Evolutionary conservation across 2,329 filamentous ascomycete genomes (phyloP).

Genomic region (Pseudogymnoascus sp.): DNA sequence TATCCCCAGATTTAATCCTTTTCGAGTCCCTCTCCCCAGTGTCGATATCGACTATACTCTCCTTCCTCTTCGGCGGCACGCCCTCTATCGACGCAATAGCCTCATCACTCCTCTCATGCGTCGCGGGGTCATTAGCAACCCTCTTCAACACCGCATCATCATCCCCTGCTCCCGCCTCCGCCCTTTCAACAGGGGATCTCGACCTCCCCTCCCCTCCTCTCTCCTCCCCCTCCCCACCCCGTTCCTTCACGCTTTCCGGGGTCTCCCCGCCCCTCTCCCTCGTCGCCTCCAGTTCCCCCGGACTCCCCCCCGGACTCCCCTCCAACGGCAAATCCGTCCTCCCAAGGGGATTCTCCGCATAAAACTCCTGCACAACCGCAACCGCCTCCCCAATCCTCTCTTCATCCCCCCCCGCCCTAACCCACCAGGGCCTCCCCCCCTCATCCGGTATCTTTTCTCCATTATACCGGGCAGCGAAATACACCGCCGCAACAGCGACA

Average conservation of each 20-base stretch:
- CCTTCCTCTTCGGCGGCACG: background rate
- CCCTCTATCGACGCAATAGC: conserved; percentile 10
- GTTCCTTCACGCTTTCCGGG: conserved; percentile 13
- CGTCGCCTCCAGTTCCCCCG: conserved; percentile 23
- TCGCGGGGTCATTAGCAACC: conserved; percentile 23
- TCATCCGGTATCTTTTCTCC: conserved; percentile 63
- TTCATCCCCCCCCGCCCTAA: conserved; percentile 62
- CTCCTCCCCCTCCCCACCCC: background rate
- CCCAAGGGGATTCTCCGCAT: conserved; percentile 53
- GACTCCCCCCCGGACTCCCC: conserved; percentile 16
- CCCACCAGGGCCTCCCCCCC: conserved; percentile 80
- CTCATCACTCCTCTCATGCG: conserved; percentile 15
- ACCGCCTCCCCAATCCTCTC: conserved; percentile 64
- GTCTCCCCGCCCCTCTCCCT: conserved; percentile 11
- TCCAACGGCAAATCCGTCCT: conserved; percentile 27
- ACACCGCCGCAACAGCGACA: conserved; percentile 78
- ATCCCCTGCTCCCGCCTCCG: background rate
- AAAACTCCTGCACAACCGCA: conserved; percentile 65
- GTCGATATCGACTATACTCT: conserved; percentile 14
- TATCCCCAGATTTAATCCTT: conserved; percentile 6
- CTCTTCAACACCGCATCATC: conserved; percentile 21
- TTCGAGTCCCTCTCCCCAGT: conserved; percentile 12
- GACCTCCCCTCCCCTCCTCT: background rate
- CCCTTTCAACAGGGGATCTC: background rate
- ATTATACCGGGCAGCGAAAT: conserved; percentile 73